phyloP scores from a whole-genome alignment of 148 eudicot species.

The Rhododendron griersonianum region DNA sequence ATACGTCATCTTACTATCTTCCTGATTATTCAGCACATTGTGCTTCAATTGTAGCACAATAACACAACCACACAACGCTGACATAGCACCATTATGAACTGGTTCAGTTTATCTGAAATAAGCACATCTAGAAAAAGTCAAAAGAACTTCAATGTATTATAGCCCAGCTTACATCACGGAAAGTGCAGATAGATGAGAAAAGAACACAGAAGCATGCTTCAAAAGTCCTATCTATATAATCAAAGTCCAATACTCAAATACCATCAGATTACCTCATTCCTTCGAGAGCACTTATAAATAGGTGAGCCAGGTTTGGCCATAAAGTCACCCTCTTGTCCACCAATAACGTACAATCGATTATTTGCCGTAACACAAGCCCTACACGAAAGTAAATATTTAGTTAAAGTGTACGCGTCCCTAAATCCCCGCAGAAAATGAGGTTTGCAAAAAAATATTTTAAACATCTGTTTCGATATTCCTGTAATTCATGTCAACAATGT shows the following conservation, averaged over 20 bases:
- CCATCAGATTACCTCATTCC: slow-evolving; percentile 64
- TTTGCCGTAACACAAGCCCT: slow-evolving; percentile 85
- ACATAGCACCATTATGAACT: neutral
- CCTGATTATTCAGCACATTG: neutral
- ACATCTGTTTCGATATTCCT: neutral
- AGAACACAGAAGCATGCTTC: neutral
- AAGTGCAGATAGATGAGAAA: neutral
- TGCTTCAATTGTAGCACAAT: neutral
- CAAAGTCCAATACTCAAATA: neutral
- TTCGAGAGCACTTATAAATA: slow-evolving; percentile 92
- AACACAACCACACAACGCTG: neutral
- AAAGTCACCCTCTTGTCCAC: slow-evolving; percentile 99
- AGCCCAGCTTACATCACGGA: neutral
- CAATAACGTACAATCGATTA: slow-evolving; percentile 76
- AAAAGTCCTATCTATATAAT: neutral
- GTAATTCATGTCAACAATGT: neutral
- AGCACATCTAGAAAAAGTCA: neutral
- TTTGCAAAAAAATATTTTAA: neutral
- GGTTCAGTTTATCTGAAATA: neutral
- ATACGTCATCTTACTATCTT: neutral
- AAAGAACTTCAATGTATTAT: neutral
- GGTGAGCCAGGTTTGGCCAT: slow-evolving; percentile 99
- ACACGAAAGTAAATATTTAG: slow-evolving; percentile 6
- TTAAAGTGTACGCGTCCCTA: neutral
- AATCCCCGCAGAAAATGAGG: neutral